Base-by-base conservation (phyloP, 108 stramenopile species). In the Stephanodiscus triporus region DNA sequence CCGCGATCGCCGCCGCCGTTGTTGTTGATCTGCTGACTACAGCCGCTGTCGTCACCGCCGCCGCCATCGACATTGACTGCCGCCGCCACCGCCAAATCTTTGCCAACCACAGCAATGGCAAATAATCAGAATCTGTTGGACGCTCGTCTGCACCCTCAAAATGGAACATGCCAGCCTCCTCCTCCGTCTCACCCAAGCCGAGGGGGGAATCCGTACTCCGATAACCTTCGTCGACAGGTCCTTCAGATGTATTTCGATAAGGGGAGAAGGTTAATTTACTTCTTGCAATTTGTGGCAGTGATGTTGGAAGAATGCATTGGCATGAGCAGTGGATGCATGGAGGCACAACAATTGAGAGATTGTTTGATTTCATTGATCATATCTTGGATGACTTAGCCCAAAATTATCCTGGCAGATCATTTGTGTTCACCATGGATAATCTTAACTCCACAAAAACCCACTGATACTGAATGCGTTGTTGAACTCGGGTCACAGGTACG, bases 361-460 rank as follows among this genome's bases (percentile, higher is more conserved):
- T 72, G 13, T 50, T 50, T 27, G 19, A 19, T 60, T 72, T 63
- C 49, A 72, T 62, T 26, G 14, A 20, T 9, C 37, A 24, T 16
- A 29, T 72, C 2, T 17, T 63, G 1, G 61, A 61, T 1, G 3
- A 63, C 48, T n/a, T 72, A 2, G 43, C 0, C 6, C 19, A 9
- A 19, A 19, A 17, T 20, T 36, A 42, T 72, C 56, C 56, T 2
- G 47, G 30, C 30, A 32, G 71, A 6, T 32, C 16, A 3, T 63
- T 61, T 14, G 6, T 16, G 2, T 72, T 72, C 37, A 72, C 71
- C 5, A 72, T 72, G 71, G 71, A 72, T 32, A 72, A 72, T 29
- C 47, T 72, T 1, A 61, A 50, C 53, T 63, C 2, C 71, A 72
- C 61, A 72, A 50, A 36, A 20, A 72, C 50, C 61, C 17, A 1